Evolutionary conservation across 495 filamentous ascomycete genomes (phyloP), one percentile per base, ranked within the genome.

Genomic region (Glarea lozoyensis): DNA sequence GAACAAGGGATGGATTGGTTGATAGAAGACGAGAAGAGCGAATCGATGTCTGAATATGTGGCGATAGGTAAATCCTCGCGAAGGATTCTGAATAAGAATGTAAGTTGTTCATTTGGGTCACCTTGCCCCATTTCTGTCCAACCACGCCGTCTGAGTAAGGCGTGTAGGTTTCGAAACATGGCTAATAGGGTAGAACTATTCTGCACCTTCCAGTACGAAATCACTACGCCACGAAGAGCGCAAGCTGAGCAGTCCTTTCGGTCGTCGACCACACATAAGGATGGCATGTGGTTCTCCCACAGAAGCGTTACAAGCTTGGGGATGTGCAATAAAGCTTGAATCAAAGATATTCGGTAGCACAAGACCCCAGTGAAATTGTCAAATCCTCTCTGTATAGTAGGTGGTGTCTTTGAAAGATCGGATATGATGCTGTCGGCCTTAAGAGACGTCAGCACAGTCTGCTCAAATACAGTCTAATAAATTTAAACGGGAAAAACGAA

Each of bases 1-100:
- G 4, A 6, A 16, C 35, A 37, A 6, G 10, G 11, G 35, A 37
- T 37, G 3, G 4, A 4, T 21, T 37, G 35, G 15, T 82, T 88
- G 85, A 85, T 88, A 62, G 88, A 90, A 16, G 75, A 70, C 57
- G 90, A 83, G 54, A 87, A 90, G 12, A 69, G 55, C 27, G 43
- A 32, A 17, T 53, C 43, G 9, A 48, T 46, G 21, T 13, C 27
- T 30, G 22, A 13, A n/a, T n/a, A n/a, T n/a, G 45, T 54, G 48
- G 27, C 23, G 4, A 17, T 3, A 1, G 48, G 42, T 4, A 58
- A 19, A 15, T 58, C 45, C 6, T 39, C 18, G 4, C 22, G 25
- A 18, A 55, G 27, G 11, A 37, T 29, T 10, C 30, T 29, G 10
- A 53, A 19, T 1, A 58, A 40, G 48, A 43, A 52, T 9, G 25